phyloP scores from a whole-genome alignment of 2,329 filamentous ascomycete species.

The Dothiorella sarmentorum region DNA sequence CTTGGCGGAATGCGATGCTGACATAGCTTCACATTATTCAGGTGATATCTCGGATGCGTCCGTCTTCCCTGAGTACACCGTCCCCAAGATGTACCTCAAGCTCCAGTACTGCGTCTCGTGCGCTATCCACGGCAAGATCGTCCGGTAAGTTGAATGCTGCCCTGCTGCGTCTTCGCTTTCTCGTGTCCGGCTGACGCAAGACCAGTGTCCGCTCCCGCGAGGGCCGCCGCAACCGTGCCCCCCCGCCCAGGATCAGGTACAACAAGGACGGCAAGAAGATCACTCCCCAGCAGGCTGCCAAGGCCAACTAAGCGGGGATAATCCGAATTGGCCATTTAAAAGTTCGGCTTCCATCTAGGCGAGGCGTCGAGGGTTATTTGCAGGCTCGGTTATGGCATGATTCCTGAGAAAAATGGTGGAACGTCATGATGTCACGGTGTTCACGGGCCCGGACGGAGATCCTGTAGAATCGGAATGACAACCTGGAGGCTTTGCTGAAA shows the following conservation, averaged over 20 bases:
- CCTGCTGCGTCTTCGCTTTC: neutral
- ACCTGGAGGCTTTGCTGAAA: neutral
- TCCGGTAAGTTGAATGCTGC: conserved; percentile 75
- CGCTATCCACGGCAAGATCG: conserved; percentile 99
- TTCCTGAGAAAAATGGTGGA: conserved; percentile 17
- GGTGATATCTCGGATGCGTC: conserved; percentile 99
- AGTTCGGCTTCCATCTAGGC: neutral
- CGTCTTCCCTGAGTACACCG: conserved; percentile 98
- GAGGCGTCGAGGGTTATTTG: conserved; percentile 16
- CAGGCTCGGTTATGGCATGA: neutral
- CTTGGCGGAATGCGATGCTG: conserved; percentile 23
- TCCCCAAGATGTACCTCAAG: conserved; percentile 99
- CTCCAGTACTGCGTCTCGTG: conserved; percentile 99
- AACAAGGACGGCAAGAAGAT: conserved; percentile 99
- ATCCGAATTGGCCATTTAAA: neutral
- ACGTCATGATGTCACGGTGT: conserved; percentile 19
- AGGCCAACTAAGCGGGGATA: conserved; percentile 41
- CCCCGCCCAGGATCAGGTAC: conserved; percentile 95
- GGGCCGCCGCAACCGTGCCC: conserved; percentile 97
- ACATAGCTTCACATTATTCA: conserved; percentile 39
- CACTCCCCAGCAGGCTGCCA: conserved; percentile 75
- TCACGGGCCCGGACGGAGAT: conserved; percentile 16
- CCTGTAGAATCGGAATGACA: conserved; percentile 14
- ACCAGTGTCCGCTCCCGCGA: conserved; percentile 90
- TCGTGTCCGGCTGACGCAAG: neutral